These are phyloP conservation scores for Xylariaceae sp. DNA, from an alignment of 2,329 filamentous ascomycete species.

Conservation along the genomic window DNA sequence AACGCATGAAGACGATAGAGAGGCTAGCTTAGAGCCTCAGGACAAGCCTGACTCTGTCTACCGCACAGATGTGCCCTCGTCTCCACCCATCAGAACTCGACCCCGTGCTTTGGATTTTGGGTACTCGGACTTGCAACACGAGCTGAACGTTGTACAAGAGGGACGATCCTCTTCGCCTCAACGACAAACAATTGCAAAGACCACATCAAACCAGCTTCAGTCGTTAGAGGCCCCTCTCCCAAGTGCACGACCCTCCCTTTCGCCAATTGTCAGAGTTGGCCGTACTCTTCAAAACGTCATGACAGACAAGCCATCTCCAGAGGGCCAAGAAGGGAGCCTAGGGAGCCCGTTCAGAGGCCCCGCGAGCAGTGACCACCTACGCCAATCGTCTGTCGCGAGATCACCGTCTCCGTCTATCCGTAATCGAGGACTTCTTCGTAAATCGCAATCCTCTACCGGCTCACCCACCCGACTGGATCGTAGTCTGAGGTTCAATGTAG, in stretches of 20 bases:
- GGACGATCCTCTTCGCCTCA: conserved; percentile 33
- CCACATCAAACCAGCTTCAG: conserved; percentile 26
- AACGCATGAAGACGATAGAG: conserved; percentile 35
- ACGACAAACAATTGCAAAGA: conserved; percentile 29
- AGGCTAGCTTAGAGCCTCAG: conserved; percentile 17
- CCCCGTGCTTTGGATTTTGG: conserved; percentile 36
- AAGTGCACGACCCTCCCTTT: conserved; percentile 47
- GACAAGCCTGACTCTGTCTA: conserved; percentile 22
- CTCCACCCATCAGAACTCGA: conserved; percentile 42
- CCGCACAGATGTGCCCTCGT: conserved; percentile 43
- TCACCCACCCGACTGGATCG: conserved; percentile 30
- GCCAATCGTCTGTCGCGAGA: conserved; percentile 34
- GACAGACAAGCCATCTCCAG: conserved; percentile 64
- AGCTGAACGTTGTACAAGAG: conserved; percentile 32
- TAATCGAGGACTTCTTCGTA: conserved; percentile 14
- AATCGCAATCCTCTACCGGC: conserved; percentile 26
- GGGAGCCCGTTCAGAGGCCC: conserved; percentile 62
- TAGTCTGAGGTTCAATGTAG: conserved; percentile 31
- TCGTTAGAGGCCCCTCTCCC: conserved; percentile 33
- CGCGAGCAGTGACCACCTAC: conserved; percentile 37
- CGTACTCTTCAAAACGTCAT: conserved; percentile 64
- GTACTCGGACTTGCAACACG: conserved; percentile 33
- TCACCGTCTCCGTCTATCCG: conserved; percentile 36
- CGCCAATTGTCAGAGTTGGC: conserved; percentile 65
- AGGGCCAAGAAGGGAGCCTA: conserved; percentile 56